Evolutionary conservation across 2,329 filamentous ascomycete genomes (phyloP), one percentile per base, ranked within the genome.

Genomic region (Fusarium sacchari): DNA sequence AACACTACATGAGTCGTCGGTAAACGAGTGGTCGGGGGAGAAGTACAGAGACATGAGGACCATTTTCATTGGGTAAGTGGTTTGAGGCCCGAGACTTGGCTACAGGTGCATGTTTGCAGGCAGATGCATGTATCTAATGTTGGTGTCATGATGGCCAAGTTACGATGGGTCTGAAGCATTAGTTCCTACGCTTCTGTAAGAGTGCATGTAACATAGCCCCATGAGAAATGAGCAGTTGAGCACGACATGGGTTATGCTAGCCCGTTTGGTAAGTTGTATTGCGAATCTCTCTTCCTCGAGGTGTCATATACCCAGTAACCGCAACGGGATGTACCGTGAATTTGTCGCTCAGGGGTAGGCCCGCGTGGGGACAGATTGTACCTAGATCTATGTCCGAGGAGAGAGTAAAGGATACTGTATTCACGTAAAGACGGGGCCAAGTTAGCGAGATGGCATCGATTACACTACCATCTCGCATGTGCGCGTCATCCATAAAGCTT

Each of bases 401-500:
- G 18, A 12, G 24, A 7, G 20, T 7, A 13, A 22, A n/a, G 11
- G 5, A 13, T 42, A 70, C 50, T 69, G 64, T 69, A 69, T 69
- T 69, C 40, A 70, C 59, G 65, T 65, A 65, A 65, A 70, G 52
- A 70, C 39, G 43, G 60, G 28, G 44, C 26, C 56, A 60, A n/a
- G 11, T 61, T 53, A 61, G 46, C 22, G 26, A 7, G 34, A 36
- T 11, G 34, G 20, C 26, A 26, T 74, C 72, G 28, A 75, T 74
- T 75, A 74, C 72, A 59, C 72, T 60, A 70, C 60, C 47, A 70
- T 57, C 42, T 70, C 26, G 64, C 64, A 75, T 75, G 72, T 74
- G 72, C 72, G 72, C 72, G 69, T 74, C 72, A 74, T 74, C 46
- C 37, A 73, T 69, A 32, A 53, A 34, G 28, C 24, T 40, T 24